Evolutionary conservation across 179 eudicot species (phyloP), one percentile per base, ranked within the genome.

Genomic region (Monotropa hypopitys): DNA sequence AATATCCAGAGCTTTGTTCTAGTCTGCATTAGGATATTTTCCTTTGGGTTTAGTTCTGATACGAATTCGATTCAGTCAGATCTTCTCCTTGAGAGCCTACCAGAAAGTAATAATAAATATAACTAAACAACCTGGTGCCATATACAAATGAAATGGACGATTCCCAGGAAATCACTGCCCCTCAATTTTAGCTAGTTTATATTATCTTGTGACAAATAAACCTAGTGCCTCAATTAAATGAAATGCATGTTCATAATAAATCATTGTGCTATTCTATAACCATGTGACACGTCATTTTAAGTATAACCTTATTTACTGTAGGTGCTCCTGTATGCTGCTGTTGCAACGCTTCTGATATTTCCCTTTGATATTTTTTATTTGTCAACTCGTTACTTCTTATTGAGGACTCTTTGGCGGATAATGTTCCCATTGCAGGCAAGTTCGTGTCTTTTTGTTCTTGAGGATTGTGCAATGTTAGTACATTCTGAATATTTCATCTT

Each of bases 371-470:
- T 95, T 40, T 95, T 93, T 82, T 89, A 88, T 83, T 86, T 95
- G 74, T 91, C 99, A 13, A 86, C 99, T 49, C 93, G 99, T 65
- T 95, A 87, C 88, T 93, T 87, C 89, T 77, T 95, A 10, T 69
- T 95, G 81, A 88, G 92, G 88, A 95, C 99, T 77, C 86, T 91
- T 81, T 95, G 99, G 99, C 85, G 98, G 85, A 90, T 95, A 84
- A 83, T 90, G 63, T 85, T 95, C 81, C 99, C 99, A 67, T 81
- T 95, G 47, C 99, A 95, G 99, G 99, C 87, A 89, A 90, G 97
- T 89, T 72, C 73, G 74, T 83, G 70, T 15, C 80, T 66, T 42
- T 80, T 75, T 65, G n/a, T 75, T 13, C n/a, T 32, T 72, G 11
- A 11, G 79, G 43, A 35, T 59, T 61, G 46, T 73, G 46, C 28